Percentiles rank a stretch among this genome's conserved stretches.
Conservation (phyloP, 2,329 filamentous ascomycete genomes). For the Huntiella savannae region DNA sequence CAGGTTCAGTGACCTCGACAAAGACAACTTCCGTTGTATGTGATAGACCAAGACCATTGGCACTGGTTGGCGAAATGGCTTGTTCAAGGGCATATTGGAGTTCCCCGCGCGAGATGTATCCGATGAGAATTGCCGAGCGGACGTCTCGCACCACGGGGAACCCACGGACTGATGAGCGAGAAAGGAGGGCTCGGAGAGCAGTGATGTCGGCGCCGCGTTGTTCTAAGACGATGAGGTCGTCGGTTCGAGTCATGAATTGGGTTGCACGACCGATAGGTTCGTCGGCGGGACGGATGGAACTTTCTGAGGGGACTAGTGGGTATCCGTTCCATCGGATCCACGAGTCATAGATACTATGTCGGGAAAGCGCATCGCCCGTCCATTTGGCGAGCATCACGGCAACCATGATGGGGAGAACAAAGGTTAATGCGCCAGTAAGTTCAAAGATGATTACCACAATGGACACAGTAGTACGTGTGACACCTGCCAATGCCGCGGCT, state of each 20-base stretch:
- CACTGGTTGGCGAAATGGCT: constrained; percentile 34
- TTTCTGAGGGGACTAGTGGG: constrained; percentile 77
- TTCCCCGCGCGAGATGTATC: constrained; percentile 87
- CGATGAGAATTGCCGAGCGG: constrained; percentile 59
- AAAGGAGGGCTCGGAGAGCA: constrained; percentile 51
- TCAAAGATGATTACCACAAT: constrained; percentile 99
- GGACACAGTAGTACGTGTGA: constrained; percentile 90
- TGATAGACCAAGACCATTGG: constrained; percentile 32
- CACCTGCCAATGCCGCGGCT: constrained; percentile 79
- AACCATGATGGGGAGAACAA: constrained; percentile 97
- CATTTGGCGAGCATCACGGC: constrained; percentile 97
- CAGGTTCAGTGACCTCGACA: constrained; percentile 37
- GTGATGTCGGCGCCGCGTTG: constrained; percentile 76
- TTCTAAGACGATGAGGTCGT: constrained; percentile 75
- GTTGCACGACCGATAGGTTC: constrained; percentile 73
- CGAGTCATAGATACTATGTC: constrained; percentile 85
- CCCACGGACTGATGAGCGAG: constrained; percentile 61
- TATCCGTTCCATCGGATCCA: constrained; percentile 97
- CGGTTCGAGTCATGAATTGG: constrained; percentile 79
- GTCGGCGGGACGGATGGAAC: constrained; percentile 44
- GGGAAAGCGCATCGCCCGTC: constrained; percentile 89
- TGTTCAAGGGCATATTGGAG: constrained; percentile 62
- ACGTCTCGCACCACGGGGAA: constrained; percentile 77
- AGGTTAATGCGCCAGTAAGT: constrained; percentile 84
- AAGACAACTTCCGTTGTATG: constrained; percentile 68